A percentile compares a stretch with the other conserved stretches of the same genome.
Evolutionary conservation across 1,284 basidiomycete species (phyloP).

Genomic region (Paramarasmius palmivorus): DNA sequence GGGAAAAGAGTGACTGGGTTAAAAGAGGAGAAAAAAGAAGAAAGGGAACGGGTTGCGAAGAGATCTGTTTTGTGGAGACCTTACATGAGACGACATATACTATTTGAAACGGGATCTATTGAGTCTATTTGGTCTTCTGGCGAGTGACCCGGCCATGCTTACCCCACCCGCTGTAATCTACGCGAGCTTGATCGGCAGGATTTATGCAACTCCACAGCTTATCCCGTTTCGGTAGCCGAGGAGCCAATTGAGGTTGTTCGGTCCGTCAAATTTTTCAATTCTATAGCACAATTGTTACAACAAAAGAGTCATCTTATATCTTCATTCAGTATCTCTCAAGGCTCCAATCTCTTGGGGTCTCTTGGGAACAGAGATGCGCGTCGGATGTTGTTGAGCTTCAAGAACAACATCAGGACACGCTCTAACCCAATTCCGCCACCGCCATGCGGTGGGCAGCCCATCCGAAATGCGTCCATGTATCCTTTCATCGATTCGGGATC

Average conservation of each 20-base stretch:
- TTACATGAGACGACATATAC: neutral
- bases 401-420: conserved; percentile 94
- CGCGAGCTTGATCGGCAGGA: too few species aligned
- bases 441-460: conserved; percentile 91
- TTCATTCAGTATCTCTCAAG: conserved; percentile 35
- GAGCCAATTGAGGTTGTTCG: neutral
- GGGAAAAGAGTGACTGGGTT: too few species aligned
- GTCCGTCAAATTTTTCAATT: conserved; percentile 6
- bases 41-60: neutral
- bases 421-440: conserved; percentile 90
- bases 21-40: too few species aligned
- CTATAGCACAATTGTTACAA: conserved; percentile 18
- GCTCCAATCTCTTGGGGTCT: conserved; percentile 84
- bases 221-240: too few species aligned
- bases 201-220: too few species aligned
- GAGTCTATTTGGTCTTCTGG: too few species aligned
- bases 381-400: conserved; percentile 95
- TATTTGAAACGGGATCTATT: too few species aligned
- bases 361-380: conserved; percentile 94
- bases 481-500: conserved; percentile 86
- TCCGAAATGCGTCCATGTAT: conserved; percentile 93
- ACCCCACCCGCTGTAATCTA: too few species aligned
- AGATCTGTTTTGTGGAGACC: neutral
- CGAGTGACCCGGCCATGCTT: too few species aligned
- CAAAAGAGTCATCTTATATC: conserved; percentile 10